Base-by-base conservation (phyloP, 768 basidiomycete species). In the Boletus coccyginus region DNA sequence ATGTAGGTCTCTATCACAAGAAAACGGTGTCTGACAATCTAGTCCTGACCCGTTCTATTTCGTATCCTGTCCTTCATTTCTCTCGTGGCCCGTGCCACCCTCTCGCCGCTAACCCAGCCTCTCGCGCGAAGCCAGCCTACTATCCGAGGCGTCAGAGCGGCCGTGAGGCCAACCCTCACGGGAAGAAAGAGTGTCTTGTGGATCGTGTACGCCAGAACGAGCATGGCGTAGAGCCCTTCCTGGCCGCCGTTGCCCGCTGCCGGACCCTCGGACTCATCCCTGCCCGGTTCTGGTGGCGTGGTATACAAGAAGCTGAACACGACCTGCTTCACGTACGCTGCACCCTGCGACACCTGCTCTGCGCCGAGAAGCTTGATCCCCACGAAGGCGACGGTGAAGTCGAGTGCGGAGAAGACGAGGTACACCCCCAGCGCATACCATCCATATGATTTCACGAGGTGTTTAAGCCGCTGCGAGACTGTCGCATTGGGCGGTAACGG, bases 341-440 rank as follows among this genome's bases (percentile, higher is more conserved):
- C 81, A n/a, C 84, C 72, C 14, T 80, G 81, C 13, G 88, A 82
- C 42, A 98, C 94, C 60, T 92, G 86, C 46, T 98, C 94, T 2
- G 94, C 93, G 44, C 97, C 97, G 35, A 97, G 76, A 42, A 93
- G 76, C 62, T 92, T 88, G 67, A 99, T 85, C 50, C 85, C 85
- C 46, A 85, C 81, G 68, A 97, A 97, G 0, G 90, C 85, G 64
- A 97, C 78, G 36, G 82, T 75, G 69, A 98, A 94, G 71, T 99
- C 97, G 68, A 94, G 66, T 8, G 78, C 75, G 41, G 83, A 81
- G 52, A 98, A 69, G 48, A 87, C 67, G 59, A 87, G 43, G 77
- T 99, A 99, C 27, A 98, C 86, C 33, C 90, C 94, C 31, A 98
- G 80, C 19, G 97, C 94, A 68, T 95, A 96, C 91, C 92, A 94